These are phyloP conservation scores for Vitis rotundifolia DNA, from an alignment of 164 flowering plant species.

Conservation along the genomic window DNA sequence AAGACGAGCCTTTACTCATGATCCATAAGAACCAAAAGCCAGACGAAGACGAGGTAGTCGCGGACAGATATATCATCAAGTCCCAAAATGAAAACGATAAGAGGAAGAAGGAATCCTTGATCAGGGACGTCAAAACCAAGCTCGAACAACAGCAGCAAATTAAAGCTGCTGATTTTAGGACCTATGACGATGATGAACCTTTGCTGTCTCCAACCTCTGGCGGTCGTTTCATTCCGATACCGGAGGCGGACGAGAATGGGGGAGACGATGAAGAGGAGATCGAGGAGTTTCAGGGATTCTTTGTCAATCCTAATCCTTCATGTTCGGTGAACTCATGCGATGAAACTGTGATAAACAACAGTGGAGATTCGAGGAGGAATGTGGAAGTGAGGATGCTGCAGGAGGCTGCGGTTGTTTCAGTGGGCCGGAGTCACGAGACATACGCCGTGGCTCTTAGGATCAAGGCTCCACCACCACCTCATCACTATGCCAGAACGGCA, in stretches of 20 bases:
- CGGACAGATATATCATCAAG: conserved; percentile 3
- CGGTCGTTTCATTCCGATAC: conserved; percentile 51
- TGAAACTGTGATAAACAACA: conserved; percentile 3
- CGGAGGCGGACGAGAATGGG: conserved; percentile 61
- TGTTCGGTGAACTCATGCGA: conserved; percentile 22
- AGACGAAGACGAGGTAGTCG: neutral
- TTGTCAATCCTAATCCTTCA: conserved; percentile 42
- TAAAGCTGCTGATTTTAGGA: conserved; percentile 15
- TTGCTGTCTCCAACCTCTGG: conserved; percentile 47
- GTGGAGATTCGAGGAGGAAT: conserved; percentile 20
- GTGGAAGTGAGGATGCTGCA: conserved; percentile 58
- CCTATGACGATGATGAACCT: conserved; percentile 87
- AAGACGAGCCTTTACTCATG: conserved; percentile 76
- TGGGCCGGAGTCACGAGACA: conserved; percentile 52
- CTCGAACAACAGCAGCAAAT: conserved; percentile 1
- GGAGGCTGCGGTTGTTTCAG: conserved; percentile 65
- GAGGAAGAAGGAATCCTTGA: conserved; percentile 14
- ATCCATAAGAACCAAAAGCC: conserved; percentile 36
- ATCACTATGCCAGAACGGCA: conserved; percentile 7
- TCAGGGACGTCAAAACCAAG: conserved; percentile 8
- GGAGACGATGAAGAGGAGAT: conserved; percentile 39
- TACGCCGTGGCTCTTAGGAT: conserved; percentile 66
- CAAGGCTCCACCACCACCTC: conserved; percentile 62
- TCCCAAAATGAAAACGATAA: conserved; percentile 16
- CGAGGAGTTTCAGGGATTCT: conserved; percentile 75